phyloP scores from a whole-genome alignment of 192 early-diverging fungal genomes.

The Podila minutissima region DNA sequence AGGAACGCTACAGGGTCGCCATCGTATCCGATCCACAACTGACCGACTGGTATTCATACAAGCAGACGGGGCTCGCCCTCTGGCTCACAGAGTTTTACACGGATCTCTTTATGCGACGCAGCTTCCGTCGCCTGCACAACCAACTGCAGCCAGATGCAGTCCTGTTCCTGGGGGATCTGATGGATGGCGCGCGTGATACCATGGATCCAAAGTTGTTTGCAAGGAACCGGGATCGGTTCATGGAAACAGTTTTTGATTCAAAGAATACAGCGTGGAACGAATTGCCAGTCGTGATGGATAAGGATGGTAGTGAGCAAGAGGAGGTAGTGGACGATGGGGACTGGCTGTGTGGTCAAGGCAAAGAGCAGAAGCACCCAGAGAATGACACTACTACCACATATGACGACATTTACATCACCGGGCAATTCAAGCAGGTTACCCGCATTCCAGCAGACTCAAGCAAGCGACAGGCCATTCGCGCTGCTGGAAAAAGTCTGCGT shows the following conservation, averaged over 20 bases:
- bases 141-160: conserved; percentile 68
- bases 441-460: conserved; percentile 5
- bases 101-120: conserved; percentile 86
- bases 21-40: conserved; percentile 94
- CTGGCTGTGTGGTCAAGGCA: not conserved
- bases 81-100: conserved; percentile 79
- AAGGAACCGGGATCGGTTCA: conserved; percentile 47
- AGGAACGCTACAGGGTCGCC: conserved; percentile 58
- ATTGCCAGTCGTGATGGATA: conserved; percentile 15
- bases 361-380: too few species aligned
- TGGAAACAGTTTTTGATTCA: conserved; percentile 9
- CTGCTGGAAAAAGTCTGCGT: conserved; percentile 44
- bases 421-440: not conserved
- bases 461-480: conserved; percentile 21
- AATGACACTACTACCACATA: not conserved
- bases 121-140: conserved; percentile 71
- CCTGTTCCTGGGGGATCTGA: conserved; percentile 88
- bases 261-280: conserved; percentile 19
- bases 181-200: conserved; percentile 76
- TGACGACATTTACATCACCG: conserved; percentile 52
- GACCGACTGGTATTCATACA: conserved; percentile 90
- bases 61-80: conserved; percentile 69
- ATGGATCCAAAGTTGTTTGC: conserved; percentile 43
- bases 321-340: not conserved
- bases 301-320: not conserved